A percentile compares a stretch with the other conserved stretches of the same genome.
Conservation (phyloP, 345 rosid genomes). For the Citrus australasica region DNA sequence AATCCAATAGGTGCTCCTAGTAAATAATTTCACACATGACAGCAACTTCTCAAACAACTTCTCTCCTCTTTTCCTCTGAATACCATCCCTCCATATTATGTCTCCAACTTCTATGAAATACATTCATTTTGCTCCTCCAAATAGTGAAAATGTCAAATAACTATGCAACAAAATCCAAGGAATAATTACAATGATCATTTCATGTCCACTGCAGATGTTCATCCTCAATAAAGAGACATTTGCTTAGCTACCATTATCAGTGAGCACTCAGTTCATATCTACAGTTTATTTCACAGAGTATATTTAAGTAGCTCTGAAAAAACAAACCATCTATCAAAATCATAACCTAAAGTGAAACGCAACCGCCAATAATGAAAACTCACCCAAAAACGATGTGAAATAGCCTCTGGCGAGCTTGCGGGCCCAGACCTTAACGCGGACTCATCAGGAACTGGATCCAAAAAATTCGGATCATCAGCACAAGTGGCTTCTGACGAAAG, state of each 20-base stretch:
- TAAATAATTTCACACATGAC: not conserved
- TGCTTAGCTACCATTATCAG: not conserved
- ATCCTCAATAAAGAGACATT: not conserved
- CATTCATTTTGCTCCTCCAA: not conserved
- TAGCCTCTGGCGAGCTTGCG: conserved; percentile 57
- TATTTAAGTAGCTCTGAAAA: not conserved
- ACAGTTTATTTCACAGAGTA: not conserved
- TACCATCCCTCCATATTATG: no score
- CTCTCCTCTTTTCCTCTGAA: not conserved
- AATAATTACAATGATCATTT: not conserved
- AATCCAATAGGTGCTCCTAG: not conserved
- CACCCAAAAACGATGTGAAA: conserved; percentile 98
- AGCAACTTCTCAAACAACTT: not conserved
- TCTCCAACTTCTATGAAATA: not conserved
- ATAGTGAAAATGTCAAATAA: not conserved
- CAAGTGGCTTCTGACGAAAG: conserved; percentile 90
- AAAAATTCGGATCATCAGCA: conserved; percentile 90
- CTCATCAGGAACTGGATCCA: conserved; percentile 87
- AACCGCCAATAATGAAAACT: conserved; percentile 2
- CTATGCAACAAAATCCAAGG: not conserved
- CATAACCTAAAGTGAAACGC: not conserved
- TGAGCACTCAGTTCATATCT: not conserved
- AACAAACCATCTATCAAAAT: not conserved
- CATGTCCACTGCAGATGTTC: not conserved
- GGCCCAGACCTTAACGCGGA: conserved; percentile 47